Base-by-base conservation (phyloP, 2,329 filamentous ascomycete species). In the Exserohilum rostratum region DNA sequence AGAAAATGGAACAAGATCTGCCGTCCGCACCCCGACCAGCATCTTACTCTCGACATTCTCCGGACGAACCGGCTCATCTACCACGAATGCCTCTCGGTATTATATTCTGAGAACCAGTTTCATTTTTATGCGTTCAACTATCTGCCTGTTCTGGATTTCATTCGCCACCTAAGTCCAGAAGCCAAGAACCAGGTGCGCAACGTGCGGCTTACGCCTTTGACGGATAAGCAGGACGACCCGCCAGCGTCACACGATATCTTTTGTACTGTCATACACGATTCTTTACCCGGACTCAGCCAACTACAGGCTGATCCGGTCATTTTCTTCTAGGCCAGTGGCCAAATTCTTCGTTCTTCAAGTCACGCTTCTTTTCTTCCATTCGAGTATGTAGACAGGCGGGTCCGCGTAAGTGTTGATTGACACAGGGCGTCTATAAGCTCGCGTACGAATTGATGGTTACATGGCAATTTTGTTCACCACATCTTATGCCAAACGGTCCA, bases 81-180 rank as follows among this genome's bases (percentile, higher is more conserved):
- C 53, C 66, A 74, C 58, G 73, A 76, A 53, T 74, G 70, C 60
- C 66, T 76, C 6, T 69, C 70, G 20, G 67, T 76, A 31, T 58
- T 76, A 46, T 76, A 75, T 51, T 74, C 72, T 11, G 74, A 76
- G 53, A 76, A 76, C 34, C 58, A 70, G 11, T 76, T 76, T 48
- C 72, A 76, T 53, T 76, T 76, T 55, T 70, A 76, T 59, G 71
- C 67, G 12, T 74, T 75, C 63, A 75, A 72, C 50, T 76, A 75
- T 61, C 55, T 74, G 35, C 74, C 73, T 43, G 72, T 76, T 27
- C 53, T 76, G 51, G 74, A 76, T 46, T 76, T 75, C 54, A 72
- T 76, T 58, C 66, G 74, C 37, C 68, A 73, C 47, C 56, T 76
- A 33, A 73, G 72, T 45, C 73, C 73, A 18, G 71, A 76, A 43